Base-by-base conservation (phyloP, 192 early-diverging fungal species). In the Glomus cerebriforme region DNA sequence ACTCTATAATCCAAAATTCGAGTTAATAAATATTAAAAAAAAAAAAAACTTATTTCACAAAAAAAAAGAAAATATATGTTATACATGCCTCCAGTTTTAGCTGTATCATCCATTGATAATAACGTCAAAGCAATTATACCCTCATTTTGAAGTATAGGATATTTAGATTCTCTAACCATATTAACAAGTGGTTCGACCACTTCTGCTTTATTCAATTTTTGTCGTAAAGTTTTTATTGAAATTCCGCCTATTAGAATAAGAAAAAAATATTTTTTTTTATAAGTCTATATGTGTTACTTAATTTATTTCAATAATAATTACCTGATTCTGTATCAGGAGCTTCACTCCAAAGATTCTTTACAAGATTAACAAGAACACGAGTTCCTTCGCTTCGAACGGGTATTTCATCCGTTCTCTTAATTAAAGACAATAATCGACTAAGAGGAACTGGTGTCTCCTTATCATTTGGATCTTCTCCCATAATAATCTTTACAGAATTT, bases 141-240 rank as follows among this genome's bases (percentile, higher is more conserved):
- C 45, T 90, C 89, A 73, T 87, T 90, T 69, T 90, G 88, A 3
- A 90, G 79, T 13, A 90, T 81, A 22, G 83, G 73, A 77, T 85
- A 90, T 67, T 87, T 87, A 13, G 89, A 85, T 24, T 85, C 86
- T 10, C 84, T 78, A n/a, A 87, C 78, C 79, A 90, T 75, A 15
- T 85, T 84, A 2, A 75, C 73, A 62, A 90, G 85, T 12, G 81
- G 79, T 13, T 79, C 74, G 24, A 87, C 73, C 29, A 87, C 80
- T 34, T 81, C 69, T 0, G 58, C 2, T 69, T 75, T 79, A 49
- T 83, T 81, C 34, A 90, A 71, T 26, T 73, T 77, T 58, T 80
- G 80, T n/a, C 87, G 83, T 29, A 90, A 66, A 26, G 81, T 73
- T 27, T 37, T 63, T 19, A 85, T 73, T 12, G 79, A 82, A 64